Conservation (phyloP, 2,329 filamentous ascomycete genomes). For the Cytospora piceae region DNA sequence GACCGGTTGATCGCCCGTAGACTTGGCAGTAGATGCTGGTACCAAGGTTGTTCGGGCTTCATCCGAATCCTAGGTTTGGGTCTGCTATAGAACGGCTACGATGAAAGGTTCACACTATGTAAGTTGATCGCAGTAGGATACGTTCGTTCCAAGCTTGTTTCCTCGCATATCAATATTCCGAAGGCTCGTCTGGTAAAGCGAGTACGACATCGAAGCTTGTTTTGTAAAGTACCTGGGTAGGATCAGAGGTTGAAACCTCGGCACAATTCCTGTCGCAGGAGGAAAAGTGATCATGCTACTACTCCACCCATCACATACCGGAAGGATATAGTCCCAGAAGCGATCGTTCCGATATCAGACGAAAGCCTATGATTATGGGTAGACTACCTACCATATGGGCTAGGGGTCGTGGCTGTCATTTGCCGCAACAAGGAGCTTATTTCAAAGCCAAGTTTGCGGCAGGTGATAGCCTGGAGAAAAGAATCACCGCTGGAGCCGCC, state of each 20-base stretch:
- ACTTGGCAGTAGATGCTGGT: background rate
- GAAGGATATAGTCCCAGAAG: slow-evolving; percentile 32
- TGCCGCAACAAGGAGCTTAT: slow-evolving; percentile 20
- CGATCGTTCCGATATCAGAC: slow-evolving; percentile 35
- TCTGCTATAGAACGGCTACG: background rate
- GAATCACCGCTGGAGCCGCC: slow-evolving; percentile 23
- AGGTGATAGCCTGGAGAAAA: slow-evolving; percentile 14
- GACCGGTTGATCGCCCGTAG: background rate
- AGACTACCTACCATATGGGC: slow-evolving; percentile 14
- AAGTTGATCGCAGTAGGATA: no score
- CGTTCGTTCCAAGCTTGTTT: background rate
- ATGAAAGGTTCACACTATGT: background rate
- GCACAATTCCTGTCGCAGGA: slow-evolving; percentile 30
- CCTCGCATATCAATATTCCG: background rate
- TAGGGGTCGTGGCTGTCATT: slow-evolving; percentile 20
- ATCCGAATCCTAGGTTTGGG: background rate
- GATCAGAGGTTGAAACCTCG: slow-evolving; percentile 4
- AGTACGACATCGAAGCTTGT: background rate
- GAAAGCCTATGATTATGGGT: slow-evolving; percentile 17
- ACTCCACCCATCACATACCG: slow-evolving; percentile 35
- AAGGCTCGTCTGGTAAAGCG: background rate
- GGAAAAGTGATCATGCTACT: slow-evolving; percentile 31
- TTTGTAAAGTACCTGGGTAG: background rate
- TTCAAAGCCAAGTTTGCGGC: slow-evolving; percentile 26
- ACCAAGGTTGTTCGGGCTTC: background rate